A percentile compares a stretch with the other conserved stretches of the same genome.
Conservation (phyloP, 306 rosid species). For the Malus sylvestris region DNA sequence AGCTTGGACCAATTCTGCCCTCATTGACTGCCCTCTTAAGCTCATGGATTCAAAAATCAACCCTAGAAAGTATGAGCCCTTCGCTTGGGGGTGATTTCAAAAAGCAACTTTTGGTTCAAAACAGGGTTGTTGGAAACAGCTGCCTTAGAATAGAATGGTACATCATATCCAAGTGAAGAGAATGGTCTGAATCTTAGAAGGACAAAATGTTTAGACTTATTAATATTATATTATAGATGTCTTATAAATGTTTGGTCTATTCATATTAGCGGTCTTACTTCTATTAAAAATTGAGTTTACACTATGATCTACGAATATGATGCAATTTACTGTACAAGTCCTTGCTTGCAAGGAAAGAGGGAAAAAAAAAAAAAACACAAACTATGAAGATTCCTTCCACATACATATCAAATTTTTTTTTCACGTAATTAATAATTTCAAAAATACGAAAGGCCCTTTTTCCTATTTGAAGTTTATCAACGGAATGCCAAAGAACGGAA, state of each 20-base stretch:
- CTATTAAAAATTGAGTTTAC: neutral
- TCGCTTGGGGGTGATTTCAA: constrained; percentile 7
- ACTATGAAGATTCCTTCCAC: too few species aligned
- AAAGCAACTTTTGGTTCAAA: neutral
- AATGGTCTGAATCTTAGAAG: neutral
- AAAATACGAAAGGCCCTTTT: neutral
- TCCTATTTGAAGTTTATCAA: neutral
- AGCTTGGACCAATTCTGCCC: constrained; percentile 6
- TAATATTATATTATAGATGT: neutral
- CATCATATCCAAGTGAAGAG: neutral
- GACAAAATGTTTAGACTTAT: neutral
- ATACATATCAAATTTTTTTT: neutral
- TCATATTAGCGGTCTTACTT: neutral
- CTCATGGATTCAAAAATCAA: neutral
- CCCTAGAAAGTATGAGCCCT: constrained; percentile 1
- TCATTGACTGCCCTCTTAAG: constrained; percentile 1
- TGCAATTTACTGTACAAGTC: too few species aligned
- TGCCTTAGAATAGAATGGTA: neutral
- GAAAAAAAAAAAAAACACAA: too few species aligned
- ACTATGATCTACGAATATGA: too few species aligned
- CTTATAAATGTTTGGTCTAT: neutral
- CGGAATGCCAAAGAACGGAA: neutral
- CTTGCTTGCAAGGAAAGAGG: too few species aligned
- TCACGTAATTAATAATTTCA: neutral
- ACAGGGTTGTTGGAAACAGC: constrained; percentile 8